Base-by-base conservation (phyloP, 2,329 filamentous ascomycete species). In the Fonsecaea multimorphosa region DNA sequence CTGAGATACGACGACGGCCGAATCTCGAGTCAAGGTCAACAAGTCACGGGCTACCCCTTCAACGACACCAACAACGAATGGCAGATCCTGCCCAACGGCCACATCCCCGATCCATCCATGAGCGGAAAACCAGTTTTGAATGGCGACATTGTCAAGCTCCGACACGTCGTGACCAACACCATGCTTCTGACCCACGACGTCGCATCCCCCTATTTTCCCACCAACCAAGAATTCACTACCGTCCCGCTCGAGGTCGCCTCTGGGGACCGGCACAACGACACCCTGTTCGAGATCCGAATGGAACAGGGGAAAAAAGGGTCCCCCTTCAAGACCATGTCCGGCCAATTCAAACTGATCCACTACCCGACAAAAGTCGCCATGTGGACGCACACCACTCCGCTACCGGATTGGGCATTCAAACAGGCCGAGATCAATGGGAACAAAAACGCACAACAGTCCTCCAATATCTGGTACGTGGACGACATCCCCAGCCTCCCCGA, bases 381-480 rank as follows among this genome's bases (percentile, higher is more conserved):
- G 94, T 99, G 95, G 95, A 99, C 95, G 31, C 94, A 98, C 78
- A 91, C 91, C 38, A 95, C 89, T 66, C 92, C 95, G 57, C 87
- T 99, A n/a, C 95, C 95, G 3, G 95, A 99, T 3, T 99, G 95
- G 95, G 95, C 86, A 29, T 94, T 91, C 82, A 95, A 96, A 78
- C 95, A 99, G 79, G 94, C 96, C 75, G 95, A 99, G 78, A 97
- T 99, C 83, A 99, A 99, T 78, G 95, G 95, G 66, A 99, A 99
- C 85, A 99, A 99, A 86, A 96, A 97, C 76, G 83, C 96, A 61
- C 84, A 88, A 31, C 91, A 94, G 68, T 89, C 90, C 76, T 97
- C 92, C 77, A 99, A 99, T 77, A 85, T 97, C 68, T 99, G 95
- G 95, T 89, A 91, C 72, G 90, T 93, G 14, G 95, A 99, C 74